phyloP scores from a whole-genome alignment of 2,329 filamentous ascomycete species.

The Pyrenochaeta sp. region DNA sequence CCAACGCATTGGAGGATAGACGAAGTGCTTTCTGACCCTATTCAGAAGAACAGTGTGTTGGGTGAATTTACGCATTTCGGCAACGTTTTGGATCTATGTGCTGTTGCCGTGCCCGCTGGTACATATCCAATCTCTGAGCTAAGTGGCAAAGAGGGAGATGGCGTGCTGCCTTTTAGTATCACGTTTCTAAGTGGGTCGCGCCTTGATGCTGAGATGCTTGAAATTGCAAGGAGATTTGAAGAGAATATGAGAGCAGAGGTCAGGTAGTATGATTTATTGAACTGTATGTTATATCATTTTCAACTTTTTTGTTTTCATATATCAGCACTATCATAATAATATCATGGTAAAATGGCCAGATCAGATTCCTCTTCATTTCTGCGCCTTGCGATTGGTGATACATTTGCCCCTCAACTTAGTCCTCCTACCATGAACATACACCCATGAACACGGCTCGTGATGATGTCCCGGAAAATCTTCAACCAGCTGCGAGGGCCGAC shows the following conservation, averaged over 20 bases:
- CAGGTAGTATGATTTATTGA: too few species aligned
- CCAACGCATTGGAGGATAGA: constrained; percentile 59
- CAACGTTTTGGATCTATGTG: constrained; percentile 66
- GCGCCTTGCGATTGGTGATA: too few species aligned
- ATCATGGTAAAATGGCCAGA: too few species aligned
- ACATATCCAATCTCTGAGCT: constrained; percentile 41
- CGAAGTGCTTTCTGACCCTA: constrained; percentile 61
- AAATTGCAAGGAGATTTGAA: constrained; percentile 48
- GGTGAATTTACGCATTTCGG: constrained; percentile 66
- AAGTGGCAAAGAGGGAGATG: constrained; percentile 31
- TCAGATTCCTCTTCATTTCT: too few species aligned
- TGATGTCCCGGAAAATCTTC: too few species aligned
- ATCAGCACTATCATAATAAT: too few species aligned
- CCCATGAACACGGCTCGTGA: too few species aligned
- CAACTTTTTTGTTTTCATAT: background rate
- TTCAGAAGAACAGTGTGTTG: constrained; percentile 61
- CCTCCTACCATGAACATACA: too few species aligned
- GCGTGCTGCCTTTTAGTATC: constrained; percentile 52
- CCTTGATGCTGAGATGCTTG: constrained; percentile 51
- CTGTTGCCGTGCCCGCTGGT: constrained; percentile 59
- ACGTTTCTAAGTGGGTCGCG: constrained; percentile 51
- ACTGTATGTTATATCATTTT: background rate
- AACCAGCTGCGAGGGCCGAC: too few species aligned
- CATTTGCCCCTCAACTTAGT: too few species aligned
- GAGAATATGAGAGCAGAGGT: constrained; percentile 4